A percentile compares a stretch with the other conserved stretches of the same genome.
Evolutionary conservation across 768 basidiomycete species (phyloP).

Genomic region (Pisolithus marmoratus): DNA sequence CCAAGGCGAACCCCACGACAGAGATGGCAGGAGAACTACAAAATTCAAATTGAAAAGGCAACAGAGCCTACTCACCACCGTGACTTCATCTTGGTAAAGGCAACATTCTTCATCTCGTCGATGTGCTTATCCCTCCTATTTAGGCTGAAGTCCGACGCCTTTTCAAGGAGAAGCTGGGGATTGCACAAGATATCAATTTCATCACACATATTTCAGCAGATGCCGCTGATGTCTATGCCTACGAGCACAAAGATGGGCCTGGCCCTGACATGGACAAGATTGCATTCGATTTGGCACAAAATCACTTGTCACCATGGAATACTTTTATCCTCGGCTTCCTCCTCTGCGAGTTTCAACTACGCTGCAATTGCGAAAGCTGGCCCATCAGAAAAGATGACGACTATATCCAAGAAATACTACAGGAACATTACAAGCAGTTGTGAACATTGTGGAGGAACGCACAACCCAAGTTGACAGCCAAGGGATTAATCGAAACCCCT

Average conservation of each 20-base stretch:
- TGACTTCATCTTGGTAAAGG: conserved; percentile 4
- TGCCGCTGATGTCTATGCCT: conserved; percentile 1
- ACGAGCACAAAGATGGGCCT: conserved; percentile 5
- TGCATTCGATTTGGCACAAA: not conserved
- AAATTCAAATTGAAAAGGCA: too few species aligned
- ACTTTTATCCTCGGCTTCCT: not conserved
- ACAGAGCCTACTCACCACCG: too few species aligned
- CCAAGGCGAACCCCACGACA: not conserved
- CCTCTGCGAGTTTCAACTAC: too few species aligned
- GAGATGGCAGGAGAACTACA: not conserved
- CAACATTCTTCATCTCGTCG: not conserved
- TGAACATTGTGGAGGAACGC: too few species aligned
- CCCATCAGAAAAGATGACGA: too few species aligned
- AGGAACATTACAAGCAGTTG: too few species aligned
- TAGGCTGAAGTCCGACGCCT: conserved; percentile 5
- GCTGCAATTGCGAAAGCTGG: too few species aligned
- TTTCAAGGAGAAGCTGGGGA: conserved; percentile 8
- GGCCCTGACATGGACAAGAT: not conserved
- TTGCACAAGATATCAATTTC: conserved; percentile 5
- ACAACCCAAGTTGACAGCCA: too few species aligned
- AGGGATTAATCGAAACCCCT: too few species aligned
- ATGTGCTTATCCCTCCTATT: not conserved
- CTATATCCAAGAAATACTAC: too few species aligned
- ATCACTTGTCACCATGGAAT: not conserved
- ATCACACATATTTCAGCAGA: not conserved